Conservation (phyloP, 1,139 yeast genomes). For the Eremothecium cymbalariae region DNA sequence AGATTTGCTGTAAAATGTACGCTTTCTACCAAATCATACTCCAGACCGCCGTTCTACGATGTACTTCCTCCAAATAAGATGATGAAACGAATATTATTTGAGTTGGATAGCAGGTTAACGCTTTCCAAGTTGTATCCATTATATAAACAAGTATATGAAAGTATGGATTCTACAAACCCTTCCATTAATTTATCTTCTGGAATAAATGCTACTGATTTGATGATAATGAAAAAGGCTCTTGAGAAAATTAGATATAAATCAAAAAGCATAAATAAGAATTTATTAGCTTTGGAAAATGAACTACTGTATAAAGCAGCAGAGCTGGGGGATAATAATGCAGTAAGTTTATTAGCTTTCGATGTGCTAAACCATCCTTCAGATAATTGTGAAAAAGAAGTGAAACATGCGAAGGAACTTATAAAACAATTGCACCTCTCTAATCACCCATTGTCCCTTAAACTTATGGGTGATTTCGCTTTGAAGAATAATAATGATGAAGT, state of each 20-base stretch:
- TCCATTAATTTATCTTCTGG: slow-evolving; percentile 39
- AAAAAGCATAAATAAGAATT: slow-evolving; percentile 46
- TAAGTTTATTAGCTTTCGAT: slow-evolving; percentile 60
- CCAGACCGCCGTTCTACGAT: slow-evolving; percentile 41
- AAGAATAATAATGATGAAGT: slow-evolving; percentile 39
- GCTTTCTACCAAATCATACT: too few relatives aligned
- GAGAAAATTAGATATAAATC: slow-evolving; percentile 55
- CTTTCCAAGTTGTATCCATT: slow-evolving; percentile 48
- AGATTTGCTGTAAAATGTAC: too few relatives aligned
- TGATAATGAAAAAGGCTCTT: slow-evolving; percentile 60
- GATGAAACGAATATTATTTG: slow-evolving; percentile 54
- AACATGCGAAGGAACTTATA: slow-evolving; percentile 57
- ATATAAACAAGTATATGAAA: slow-evolving; percentile 42
- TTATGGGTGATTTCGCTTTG: slow-evolving; percentile 66
- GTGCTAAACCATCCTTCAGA: slow-evolving; percentile 36
- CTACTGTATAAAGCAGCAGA: slow-evolving; percentile 78
- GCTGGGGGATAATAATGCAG: slow-evolving; percentile 72
- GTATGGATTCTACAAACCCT: slow-evolving; percentile 31
- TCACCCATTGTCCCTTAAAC: slow-evolving; percentile 65
- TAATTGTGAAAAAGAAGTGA: slow-evolving; percentile 42
- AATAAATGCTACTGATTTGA: slow-evolving; percentile 49
- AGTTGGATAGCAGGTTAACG: slow-evolving; percentile 50
- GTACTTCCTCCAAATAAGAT: slow-evolving; percentile 53
- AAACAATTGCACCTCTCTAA: slow-evolving; percentile 46
- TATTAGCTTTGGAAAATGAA: slow-evolving; percentile 57